These are phyloP conservation scores for Prunus armeniaca DNA, from an alignment of 306 rosid genomes.

Conservation along the genomic window DNA sequence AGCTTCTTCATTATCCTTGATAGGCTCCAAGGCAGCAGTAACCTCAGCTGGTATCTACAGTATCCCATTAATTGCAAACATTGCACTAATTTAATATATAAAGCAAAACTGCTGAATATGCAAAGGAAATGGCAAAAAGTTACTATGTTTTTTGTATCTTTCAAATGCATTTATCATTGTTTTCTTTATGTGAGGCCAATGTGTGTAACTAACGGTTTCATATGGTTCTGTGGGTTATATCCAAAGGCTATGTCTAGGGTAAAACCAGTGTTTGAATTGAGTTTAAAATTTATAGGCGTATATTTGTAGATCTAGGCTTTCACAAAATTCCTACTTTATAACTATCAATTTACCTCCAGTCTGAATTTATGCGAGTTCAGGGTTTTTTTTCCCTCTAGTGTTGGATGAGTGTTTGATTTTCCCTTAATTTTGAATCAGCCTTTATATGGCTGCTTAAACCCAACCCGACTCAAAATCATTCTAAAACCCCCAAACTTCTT, in stretches of 20 bases:
- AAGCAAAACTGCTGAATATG: not conserved
- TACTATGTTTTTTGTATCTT: not conserved
- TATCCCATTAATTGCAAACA: conserved; percentile 23
- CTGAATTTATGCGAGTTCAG: not conserved
- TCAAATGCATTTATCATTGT: not conserved
- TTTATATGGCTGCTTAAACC: not conserved
- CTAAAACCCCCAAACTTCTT: not conserved
- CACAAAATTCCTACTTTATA: not conserved
- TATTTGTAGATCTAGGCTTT: not conserved
- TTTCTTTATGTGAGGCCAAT: not conserved
- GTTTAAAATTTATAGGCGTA: not conserved
- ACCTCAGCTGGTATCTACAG: conserved; percentile 79
- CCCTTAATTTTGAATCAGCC: not conserved
- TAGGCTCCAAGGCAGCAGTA: conserved; percentile 81
- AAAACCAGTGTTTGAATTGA: not conserved
- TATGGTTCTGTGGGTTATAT: not conserved
- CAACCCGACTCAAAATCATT: not conserved
- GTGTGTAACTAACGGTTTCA: not conserved
- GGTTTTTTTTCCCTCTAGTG: not conserved
- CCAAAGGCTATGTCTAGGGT: not conserved
- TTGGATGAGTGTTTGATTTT: not conserved
- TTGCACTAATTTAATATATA: not conserved
- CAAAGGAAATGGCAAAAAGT: not conserved
- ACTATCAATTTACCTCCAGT: too few relatives aligned
- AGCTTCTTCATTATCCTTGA: conserved; percentile 98